Evolutionary conservation across 2,329 filamentous ascomycete genomes (phyloP).

Genomic region (Parascedosporium putredinis): DNA sequence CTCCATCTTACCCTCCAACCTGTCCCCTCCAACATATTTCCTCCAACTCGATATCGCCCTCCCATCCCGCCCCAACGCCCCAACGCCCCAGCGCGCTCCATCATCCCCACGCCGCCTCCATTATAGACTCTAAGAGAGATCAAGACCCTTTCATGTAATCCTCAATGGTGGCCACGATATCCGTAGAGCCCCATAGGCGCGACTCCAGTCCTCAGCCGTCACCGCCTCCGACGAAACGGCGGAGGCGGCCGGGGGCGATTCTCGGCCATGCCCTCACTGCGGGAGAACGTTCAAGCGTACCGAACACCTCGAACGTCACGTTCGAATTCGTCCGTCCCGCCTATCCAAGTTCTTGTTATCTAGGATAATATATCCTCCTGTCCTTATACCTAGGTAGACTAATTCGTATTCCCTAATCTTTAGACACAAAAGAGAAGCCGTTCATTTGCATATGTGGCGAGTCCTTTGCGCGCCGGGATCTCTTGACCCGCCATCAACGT

Average conservation of each 20-base stretch:
- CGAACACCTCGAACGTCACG: conserved; percentile 34
- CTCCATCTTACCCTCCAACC: no score
- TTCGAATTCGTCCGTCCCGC: conserved; percentile 30
- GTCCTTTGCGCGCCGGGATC: conserved; percentile 32
- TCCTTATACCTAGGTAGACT: neutral
- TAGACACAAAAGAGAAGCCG: conserved; percentile 38
- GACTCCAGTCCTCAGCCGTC: conserved; percentile 6
- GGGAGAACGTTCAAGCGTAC: conserved; percentile 33
- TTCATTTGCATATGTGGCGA: conserved; percentile 33
- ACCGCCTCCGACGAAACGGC: conserved; percentile 2
- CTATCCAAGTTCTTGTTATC: neutral
- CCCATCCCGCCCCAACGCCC: no score
- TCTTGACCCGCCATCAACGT: conserved; percentile 33
- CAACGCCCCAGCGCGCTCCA: no score
- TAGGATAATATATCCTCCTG: no score
- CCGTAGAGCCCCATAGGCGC: neutral
- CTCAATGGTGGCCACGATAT: no score
- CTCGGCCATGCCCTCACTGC: conserved; percentile 28
- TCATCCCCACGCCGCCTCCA: no score
- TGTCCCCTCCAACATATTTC: no score
- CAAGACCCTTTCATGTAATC: no score
- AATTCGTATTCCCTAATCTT: neutral
- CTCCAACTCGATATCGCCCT: no score
- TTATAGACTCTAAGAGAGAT: no score
- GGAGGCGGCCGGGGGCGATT: conserved; percentile 10